These are phyloP conservation scores for Arabis hirsuta DNA, from an alignment of 345 rosid genomes.

Conservation along the genomic window DNA sequence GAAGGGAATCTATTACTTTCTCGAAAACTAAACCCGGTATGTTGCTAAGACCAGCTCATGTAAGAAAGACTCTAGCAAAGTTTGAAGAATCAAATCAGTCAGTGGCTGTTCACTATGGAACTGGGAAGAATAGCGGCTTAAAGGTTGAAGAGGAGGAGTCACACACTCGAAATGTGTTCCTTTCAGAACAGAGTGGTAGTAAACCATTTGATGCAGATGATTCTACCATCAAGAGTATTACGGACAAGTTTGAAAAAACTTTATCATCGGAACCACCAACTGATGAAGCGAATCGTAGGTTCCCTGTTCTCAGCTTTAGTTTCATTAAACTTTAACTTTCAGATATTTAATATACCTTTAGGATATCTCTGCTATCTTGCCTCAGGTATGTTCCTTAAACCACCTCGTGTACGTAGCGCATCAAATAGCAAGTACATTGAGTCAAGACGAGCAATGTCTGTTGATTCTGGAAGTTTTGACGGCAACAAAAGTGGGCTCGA, in stretches of 20 bases:
- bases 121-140: slow-evolving; percentile 30
- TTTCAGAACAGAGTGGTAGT: slow-evolving; percentile 47
- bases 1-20: slow-evolving; percentile 64
- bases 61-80: slow-evolving; percentile 59
- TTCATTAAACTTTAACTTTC: background rate
- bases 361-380: slow-evolving; percentile 21
- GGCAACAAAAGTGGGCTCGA: slow-evolving; percentile 42
- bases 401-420: slow-evolving; percentile 65
- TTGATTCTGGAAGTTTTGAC: slow-evolving; percentile 51
- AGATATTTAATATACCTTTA: slow-evolving; percentile 6
- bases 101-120: slow-evolving; percentile 50
- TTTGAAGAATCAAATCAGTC: slow-evolving; percentile 57
- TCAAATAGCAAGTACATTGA: slow-evolving; percentile 52
- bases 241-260: slow-evolving; percentile 51
- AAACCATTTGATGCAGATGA: slow-evolving; percentile 50
- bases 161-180: slow-evolving; percentile 34
- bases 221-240: slow-evolving; percentile 46
- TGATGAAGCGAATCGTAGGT: slow-evolving; percentile 59
- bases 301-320: slow-evolving; percentile 28
- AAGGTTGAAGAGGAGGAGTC: slow-evolving; percentile 44
- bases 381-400: slow-evolving; percentile 77
- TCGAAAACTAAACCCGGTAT: slow-evolving; percentile 87
- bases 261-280: slow-evolving; percentile 50
- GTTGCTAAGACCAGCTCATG: slow-evolving; percentile 85
- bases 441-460: slow-evolving; percentile 51